Evolutionary conservation across 2,329 filamentous ascomycete genomes (phyloP).

Genomic region (Paraphoma sp.): DNA sequence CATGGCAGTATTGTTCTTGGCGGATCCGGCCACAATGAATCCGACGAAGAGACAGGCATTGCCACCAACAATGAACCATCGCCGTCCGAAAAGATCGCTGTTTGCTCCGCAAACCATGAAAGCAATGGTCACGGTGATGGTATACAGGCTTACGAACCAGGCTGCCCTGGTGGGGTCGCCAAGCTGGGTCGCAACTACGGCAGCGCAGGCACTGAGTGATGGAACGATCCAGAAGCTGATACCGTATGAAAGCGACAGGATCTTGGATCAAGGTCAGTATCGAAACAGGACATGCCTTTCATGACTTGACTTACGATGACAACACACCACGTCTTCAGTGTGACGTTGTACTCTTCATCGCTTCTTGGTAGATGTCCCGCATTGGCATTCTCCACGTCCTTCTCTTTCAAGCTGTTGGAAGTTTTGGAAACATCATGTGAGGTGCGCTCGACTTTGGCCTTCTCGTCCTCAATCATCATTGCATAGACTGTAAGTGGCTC

Average conservation of each 20-base stretch:
- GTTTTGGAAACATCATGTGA: constrained; percentile 13
- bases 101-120: constrained; percentile 53
- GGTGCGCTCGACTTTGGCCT: constrained; percentile 6
- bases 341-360: constrained; percentile 49
- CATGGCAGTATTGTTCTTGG: constrained; percentile 49
- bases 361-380: constrained; percentile 32
- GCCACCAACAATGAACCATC: constrained; percentile 55
- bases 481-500: neutral
- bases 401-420: constrained; percentile 14
- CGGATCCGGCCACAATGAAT: constrained; percentile 45
- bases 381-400: constrained; percentile 14
- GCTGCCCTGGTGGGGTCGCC: constrained; percentile 41
- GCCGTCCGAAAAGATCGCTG: constrained; percentile 56
- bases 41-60: constrained; percentile 51
- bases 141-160: constrained; percentile 49
- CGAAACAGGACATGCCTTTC: no score
- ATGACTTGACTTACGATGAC: constrained; percentile 23
- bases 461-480: constrained; percentile 7
- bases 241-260: constrained; percentile 47
- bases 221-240: constrained; percentile 52
- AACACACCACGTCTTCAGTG: constrained; percentile 52
- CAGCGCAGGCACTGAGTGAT: constrained; percentile 37
- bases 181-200: constrained; percentile 42
- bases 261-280: constrained; percentile 16
- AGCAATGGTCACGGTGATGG: constrained; percentile 51